A percentile compares a stretch with the other conserved stretches of the same genome.
Conservation (phyloP, 164 flowering plant species). For the Litsea cubeba region DNA sequence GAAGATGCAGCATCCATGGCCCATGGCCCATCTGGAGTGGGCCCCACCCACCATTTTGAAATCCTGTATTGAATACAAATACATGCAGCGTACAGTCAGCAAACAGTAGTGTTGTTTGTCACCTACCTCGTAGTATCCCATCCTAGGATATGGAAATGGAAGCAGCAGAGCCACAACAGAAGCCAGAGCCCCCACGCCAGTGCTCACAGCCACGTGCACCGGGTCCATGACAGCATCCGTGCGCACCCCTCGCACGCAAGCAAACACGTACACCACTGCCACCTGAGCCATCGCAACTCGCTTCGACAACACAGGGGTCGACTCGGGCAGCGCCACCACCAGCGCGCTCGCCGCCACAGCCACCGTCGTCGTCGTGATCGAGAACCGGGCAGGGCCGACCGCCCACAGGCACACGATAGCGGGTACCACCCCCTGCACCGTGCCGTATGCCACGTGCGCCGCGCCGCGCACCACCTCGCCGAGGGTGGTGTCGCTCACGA, state of each 20-base stretch:
- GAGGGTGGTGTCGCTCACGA: conserved; percentile 52
- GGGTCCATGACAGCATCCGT: conserved; percentile 55
- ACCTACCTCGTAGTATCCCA: conserved; percentile 57
- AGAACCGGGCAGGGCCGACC: conserved; percentile 46
- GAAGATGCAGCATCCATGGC: too few relatives aligned
- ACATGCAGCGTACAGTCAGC: too few relatives aligned
- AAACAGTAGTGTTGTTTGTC: too few relatives aligned
- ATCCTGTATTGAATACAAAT: too few relatives aligned
- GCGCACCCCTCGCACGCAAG: conserved; percentile 29
- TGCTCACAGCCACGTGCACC: conserved; percentile 57
- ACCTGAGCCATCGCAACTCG: conserved; percentile 71
- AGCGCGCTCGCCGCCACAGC: conserved; percentile 49
- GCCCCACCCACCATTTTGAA: too few relatives aligned
- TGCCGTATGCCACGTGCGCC: conserved; percentile 56
- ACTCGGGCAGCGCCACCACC: conserved; percentile 51
- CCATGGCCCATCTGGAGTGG: too few relatives aligned
- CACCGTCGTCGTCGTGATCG: conserved; percentile 25
- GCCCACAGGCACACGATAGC: conserved; percentile 55
- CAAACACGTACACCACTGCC: conserved; percentile 50
- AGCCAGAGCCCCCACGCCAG: conserved; percentile 63
- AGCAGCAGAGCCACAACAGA: conserved; percentile 56
- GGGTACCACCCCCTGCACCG: conserved; percentile 48
- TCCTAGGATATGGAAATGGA: conserved; percentile 66
- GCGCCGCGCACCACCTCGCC: conserved; percentile 65
- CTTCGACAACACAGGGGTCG: conserved; percentile 46